These are phyloP conservation scores for Starmerella asiatica DNA, from an alignment of 805 yeast genomes.

Conservation along the genomic window DNA sequence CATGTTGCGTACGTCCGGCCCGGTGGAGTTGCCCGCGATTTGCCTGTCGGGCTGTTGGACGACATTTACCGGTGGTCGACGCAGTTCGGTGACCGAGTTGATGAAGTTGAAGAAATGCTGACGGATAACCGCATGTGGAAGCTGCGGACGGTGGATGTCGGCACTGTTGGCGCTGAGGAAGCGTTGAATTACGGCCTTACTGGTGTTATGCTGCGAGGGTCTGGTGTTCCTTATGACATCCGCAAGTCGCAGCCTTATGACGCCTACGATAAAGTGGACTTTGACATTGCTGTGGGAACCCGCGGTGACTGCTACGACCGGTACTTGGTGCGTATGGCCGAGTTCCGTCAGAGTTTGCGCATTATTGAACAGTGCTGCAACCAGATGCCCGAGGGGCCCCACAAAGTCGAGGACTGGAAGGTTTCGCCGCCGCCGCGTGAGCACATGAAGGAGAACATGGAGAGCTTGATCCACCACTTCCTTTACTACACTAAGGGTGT, in stretches of 20 bases:
- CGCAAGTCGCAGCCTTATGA: constrained; percentile 82
- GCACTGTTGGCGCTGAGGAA: constrained; percentile 72
- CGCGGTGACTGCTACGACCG: constrained; percentile 90
- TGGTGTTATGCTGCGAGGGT: constrained; percentile 85
- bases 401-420: constrained; percentile 81
- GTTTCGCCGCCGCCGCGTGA: constrained; percentile 70
- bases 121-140: constrained; percentile 90
- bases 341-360: constrained; percentile 80
- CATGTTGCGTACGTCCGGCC: constrained; percentile 84
- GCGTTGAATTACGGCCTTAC: constrained; percentile 67
- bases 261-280: constrained; percentile 75
- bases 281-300: constrained; percentile 73
- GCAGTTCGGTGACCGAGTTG: constrained; percentile 84
- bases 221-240: constrained; percentile 77
- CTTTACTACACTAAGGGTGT: constrained; percentile 77
- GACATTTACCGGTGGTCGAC: constrained; percentile 95
- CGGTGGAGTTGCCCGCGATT: constrained; percentile 81
- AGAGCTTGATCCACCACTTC: constrained; percentile 80
- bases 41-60: constrained; percentile 74
- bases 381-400: constrained; percentile 86
- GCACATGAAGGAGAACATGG: constrained; percentile 84
- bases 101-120: constrained; percentile 77
- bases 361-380: constrained; percentile 82
- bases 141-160: constrained; percentile 70
- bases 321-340: constrained; percentile 77